Evolutionary conservation across 148 eudicot genomes (phyloP), one percentile per base, ranked within the genome.

Genomic region (Agrostemma githago): DNA sequence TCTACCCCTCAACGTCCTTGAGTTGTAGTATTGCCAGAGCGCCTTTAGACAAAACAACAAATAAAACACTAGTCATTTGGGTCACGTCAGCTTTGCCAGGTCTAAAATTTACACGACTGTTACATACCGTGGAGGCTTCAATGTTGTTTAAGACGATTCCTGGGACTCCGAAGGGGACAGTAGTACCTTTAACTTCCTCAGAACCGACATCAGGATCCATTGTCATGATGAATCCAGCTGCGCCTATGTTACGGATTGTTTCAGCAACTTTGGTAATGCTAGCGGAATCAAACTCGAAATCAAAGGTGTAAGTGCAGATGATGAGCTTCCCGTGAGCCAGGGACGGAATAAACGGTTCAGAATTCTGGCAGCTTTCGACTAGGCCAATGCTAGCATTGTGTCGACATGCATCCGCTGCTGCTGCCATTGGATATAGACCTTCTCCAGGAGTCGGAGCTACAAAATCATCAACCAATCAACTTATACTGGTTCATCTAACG

Each of bases 151-250:
- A 71, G 76, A 88, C 79, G 38, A 86, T 76, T 40, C 85, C 89
- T 1, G 92, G 89, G 3, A 88, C 83, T 54, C 74, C 73, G 14
- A 86, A 68, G 43, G 86, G 84, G 1, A 84, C 84, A 26, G 89
- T 78, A 15, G 88, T 85, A 15, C 89, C 89, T 78, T 88, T 86
- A 3, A 86, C 79, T 71, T 88, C 87, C 21, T 85, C 86, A 2
- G 86, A 75, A 15, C 86, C 83, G 62, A 86, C 70, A 51, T 88
- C 89, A 53, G 92, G 92, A 76, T 81, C 85, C 85, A 83, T 84
- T 48, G 92, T 86, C 76, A 88, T 82, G 66, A 88, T 82, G 73
- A 88, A 88, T 39, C 92, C 92, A 42, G 89, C 86, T 51, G 92
- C 92, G 0, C 89, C 89, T 2, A 82, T 72, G 40, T 10, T 77